Percentiles rank a stretch among this genome's conserved stretches.
Conservation (phyloP, 306 rosid genomes). For the Acacia crassicarpa region DNA sequence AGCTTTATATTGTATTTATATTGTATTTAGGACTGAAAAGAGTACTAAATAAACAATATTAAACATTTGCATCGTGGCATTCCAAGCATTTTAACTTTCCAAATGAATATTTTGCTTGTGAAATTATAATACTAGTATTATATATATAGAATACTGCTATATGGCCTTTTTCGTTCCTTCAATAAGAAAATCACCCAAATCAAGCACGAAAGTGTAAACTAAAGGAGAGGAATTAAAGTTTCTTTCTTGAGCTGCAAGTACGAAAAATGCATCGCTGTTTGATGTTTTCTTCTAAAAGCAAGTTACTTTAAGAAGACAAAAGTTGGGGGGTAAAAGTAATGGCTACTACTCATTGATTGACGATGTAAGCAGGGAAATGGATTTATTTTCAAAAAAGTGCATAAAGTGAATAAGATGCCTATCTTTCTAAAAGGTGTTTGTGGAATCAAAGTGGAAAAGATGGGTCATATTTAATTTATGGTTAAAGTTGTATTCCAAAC, state of each 20-base stretch:
- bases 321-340: conserved; percentile 33
- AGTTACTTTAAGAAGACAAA: conserved; percentile 31
- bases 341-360: conserved; percentile 22
- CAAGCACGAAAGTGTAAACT: neutral
- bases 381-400: conserved; percentile 47
- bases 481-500: conserved; percentile 26
- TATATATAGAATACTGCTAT: conserved; percentile 9
- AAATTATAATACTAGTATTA: neutral
- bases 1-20: too few species aligned
- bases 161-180: neutral
- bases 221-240: neutral
- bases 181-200: conserved; percentile 9
- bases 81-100: neutral
- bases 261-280: conserved; percentile 13
- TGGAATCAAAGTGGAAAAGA: conserved; percentile 46
- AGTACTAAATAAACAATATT: neutral
- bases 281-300: conserved; percentile 27
- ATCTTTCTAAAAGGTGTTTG: conserved; percentile 57
- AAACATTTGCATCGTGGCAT: neutral
- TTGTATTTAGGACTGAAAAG: too few species aligned
- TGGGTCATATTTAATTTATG: conserved; percentile 31
- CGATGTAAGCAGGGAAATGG: conserved; percentile 40
- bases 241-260: conserved; percentile 25
- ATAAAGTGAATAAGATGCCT: conserved; percentile 40
- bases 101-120: conserved; percentile 3